Base-by-base conservation (phyloP, 139 green algal genomes). In the Chlorella sp. region DNA sequence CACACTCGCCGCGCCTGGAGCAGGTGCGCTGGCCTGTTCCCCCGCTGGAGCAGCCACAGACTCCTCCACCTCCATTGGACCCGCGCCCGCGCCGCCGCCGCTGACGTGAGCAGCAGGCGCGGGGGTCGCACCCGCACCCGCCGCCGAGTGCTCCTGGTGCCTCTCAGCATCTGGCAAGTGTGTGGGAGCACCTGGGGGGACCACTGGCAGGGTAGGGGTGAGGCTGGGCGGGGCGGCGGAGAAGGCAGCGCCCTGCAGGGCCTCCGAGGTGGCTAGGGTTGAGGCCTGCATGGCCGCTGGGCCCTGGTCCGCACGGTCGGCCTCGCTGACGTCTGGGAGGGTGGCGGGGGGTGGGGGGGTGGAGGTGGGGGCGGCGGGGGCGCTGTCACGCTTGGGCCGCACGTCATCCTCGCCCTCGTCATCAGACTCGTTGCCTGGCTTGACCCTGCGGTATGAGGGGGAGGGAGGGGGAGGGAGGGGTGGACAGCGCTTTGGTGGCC, bases 381-480 rank as follows among this genome's bases (percentile, higher is more conserved):
- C 63, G 24, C 31, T 14, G 5, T 69, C 20, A 27, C 2, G 63
- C 5, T 36, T 10, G 63, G 31, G 31, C 14, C 14, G 6, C 63
- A 27, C 20, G 20, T 49, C 3, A 31, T 24, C 32, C 63, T 24
- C 63, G 5, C 32, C 73, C 67, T 78, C 73, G 3, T 64, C 66
- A 50, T 78, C 73, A 31, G 66, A 74, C 36, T 78, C 73, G 33
- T 78, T 51, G 32, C 73, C 73, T 51, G 71, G 51, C 23, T 55
- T 51, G 4, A 74, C 66, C 66, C 73, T 77, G 63, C 17, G 2
- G 31, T 6, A 2, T 17, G 24, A 17, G 35, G 61, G 42, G 17
- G 42, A 27, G 30, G 26, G 29, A 4, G 67, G 67, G 42, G 1
- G 3, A 35, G 36, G 31, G 5, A 72, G 34, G 55, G 22, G 24